Base-by-base conservation (phyloP, 2,329 filamentous ascomycete genomes). In the Blastomyces gilchristii region DNA sequence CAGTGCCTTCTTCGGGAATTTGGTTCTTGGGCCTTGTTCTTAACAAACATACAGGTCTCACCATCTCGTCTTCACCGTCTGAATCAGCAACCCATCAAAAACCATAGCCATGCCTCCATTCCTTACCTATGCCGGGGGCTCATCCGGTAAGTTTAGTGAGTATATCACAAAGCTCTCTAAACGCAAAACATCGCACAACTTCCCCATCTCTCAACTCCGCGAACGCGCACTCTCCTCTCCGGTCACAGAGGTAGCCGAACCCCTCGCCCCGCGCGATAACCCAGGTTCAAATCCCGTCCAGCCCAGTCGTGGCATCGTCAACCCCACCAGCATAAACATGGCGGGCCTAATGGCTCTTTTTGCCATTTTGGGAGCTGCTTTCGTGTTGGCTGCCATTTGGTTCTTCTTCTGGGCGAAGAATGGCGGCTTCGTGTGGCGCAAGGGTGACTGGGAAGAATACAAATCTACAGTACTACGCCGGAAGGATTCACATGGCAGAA, bases 391-490 rank as follows among this genome's bases (percentile, higher is more conserved):
- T 0, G 84, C 82, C 31, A 91, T 97, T 72, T 99, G 94, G 92
- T 97, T 99, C 83, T 97, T 99, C 83, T 96, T 96, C 82, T 95
- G 90, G 89, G 93, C 93, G 63, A 93, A 89, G 78, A 96, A 97
- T 70, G 94, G 94, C 65, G 94, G 94, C 16, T 97, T 97, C 79
- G 80, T 89, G 67, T 97, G 91, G 82, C 83, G 83, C 57, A 80
- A 95, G 66, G 82, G 85, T 45, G 94, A 99, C 76, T 99, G 94
- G 93, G 93, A 97, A 6, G 94, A 99, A 72, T 99, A 99, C 84
- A 97, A 97, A 75, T 88, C 89, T 1, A 97, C 93, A 0, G 94
- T 99, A 1, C 78, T 99, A 56, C 85, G 94, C 52, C 88, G 92
- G 61, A 91, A 88, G 71, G 92, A 91, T 0, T 91, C 92, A 5